phyloP scores from a whole-genome alignment of 1,284 basidiomycete genomes.

The Cryptococcus wingfieldii region DNA sequence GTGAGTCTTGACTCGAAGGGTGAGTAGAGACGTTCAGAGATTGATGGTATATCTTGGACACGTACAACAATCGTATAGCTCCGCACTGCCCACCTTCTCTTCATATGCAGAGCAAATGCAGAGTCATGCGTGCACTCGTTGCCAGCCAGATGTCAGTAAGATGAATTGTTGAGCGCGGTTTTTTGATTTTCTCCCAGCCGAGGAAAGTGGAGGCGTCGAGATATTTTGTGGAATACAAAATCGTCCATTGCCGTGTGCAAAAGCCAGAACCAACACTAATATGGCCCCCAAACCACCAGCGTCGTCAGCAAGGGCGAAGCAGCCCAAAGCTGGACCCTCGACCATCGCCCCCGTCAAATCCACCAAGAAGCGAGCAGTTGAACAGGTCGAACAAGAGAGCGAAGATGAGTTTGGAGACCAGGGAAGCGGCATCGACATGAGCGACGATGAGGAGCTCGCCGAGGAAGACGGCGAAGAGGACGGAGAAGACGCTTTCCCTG shows the following conservation, averaged over 20 bases:
- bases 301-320: background rate
- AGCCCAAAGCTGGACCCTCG: constrained; percentile 28
- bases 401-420: constrained; percentile 26
- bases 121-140: no score
- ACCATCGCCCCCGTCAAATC: background rate
- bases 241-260: background rate
- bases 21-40: no score
- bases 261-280: constrained; percentile 8
- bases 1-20: no score
- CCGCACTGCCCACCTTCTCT: no score
- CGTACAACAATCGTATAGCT: no score
- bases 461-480: constrained; percentile 43
- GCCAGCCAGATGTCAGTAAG: no score
- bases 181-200: no score
- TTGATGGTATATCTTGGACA: no score
- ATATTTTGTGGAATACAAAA: constrained; percentile 4
- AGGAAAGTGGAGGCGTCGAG: constrained; percentile 4
- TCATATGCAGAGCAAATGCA: no score
- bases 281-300: constrained; percentile 10
- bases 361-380: constrained; percentile 22
- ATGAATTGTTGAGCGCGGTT: background rate
- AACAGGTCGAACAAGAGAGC: constrained; percentile 22
- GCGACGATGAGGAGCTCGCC: constrained; percentile 30
- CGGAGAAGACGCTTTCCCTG: constrained; percentile 20
- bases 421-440: constrained; percentile 40